These are phyloP conservation scores for Fusarium abutilonis DNA, from an alignment of 2,329 filamentous ascomycete species.

Conservation along the genomic window DNA sequence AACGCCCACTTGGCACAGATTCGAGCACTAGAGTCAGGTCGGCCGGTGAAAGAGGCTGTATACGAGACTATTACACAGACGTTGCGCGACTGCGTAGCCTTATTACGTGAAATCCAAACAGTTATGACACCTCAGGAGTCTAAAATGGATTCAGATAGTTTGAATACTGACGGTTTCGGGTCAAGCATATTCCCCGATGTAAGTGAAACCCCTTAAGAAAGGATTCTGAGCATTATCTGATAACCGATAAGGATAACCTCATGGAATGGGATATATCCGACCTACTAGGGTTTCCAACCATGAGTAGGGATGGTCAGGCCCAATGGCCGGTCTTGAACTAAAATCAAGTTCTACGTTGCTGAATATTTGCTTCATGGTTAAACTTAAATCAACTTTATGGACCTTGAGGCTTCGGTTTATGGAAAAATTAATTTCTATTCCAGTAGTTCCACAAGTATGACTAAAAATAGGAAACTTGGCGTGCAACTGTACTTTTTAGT, in stretches of 20 bases:
- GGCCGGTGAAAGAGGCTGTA: slow-evolving; percentile 35
- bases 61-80: slow-evolving; percentile 38
- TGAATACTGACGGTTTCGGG: slow-evolving; percentile 32
- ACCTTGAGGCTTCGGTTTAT: no score
- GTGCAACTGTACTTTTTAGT: no score
- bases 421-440: no score
- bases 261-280: slow-evolving; percentile 44
- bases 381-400: no score
- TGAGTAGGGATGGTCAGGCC: slow-evolving; percentile 14
- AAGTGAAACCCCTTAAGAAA: not conserved
- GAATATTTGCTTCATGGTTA: no score
- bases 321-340: slow-evolving; percentile 31
- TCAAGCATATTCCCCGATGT: slow-evolving; percentile 35
- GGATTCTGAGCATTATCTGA: slow-evolving; percentile 11
- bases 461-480: no score
- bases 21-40: slow-evolving; percentile 37
- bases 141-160: slow-evolving; percentile 20
- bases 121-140: slow-evolving; percentile 36
- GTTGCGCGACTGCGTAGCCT: slow-evolving; percentile 31
- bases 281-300: slow-evolving; percentile 36
- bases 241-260: slow-evolving; percentile 29
- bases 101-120: slow-evolving; percentile 28
- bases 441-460: no score
- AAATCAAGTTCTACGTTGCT: not conserved
- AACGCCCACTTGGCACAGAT: slow-evolving; percentile 41